Conservation (phyloP, 805 yeast species). For the Debaryomyces hansenii region DNA sequence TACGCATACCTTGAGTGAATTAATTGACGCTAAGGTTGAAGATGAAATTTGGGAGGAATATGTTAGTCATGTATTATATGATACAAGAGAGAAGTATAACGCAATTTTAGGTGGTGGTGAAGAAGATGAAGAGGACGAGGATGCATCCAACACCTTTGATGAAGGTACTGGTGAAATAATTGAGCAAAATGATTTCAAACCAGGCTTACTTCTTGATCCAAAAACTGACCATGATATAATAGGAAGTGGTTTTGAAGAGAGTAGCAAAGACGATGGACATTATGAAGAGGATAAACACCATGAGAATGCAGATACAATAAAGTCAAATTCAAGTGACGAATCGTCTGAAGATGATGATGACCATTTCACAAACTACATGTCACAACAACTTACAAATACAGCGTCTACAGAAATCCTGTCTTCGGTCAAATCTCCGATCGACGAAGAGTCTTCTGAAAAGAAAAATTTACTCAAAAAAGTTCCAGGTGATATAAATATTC, state of each 20-base stretch:
- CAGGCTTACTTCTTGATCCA: slow-evolving; percentile 31
- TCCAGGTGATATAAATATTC: slow-evolving; percentile 25
- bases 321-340: slow-evolving; percentile 27
- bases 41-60: slow-evolving; percentile 72
- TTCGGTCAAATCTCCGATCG: slow-evolving; percentile 45
- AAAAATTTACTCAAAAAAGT: slow-evolving; percentile 19
- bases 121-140: slow-evolving; percentile 41
- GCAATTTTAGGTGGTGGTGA: slow-evolving; percentile 86
- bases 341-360: slow-evolving; percentile 46
- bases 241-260: slow-evolving; percentile 24
- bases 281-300: slow-evolving; percentile 15
- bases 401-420: slow-evolving; percentile 35
- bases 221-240: slow-evolving; percentile 28
- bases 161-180: slow-evolving; percentile 40
- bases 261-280: slow-evolving; percentile 20
- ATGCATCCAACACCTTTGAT: slow-evolving; percentile 27
- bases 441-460: slow-evolving; percentile 60
- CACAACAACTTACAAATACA: slow-evolving; percentile 67
- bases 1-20: slow-evolving; percentile 32
- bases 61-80: slow-evolving; percentile 78
- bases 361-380: slow-evolving; percentile 71
- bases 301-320: slow-evolving; percentile 9
- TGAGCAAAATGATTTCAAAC: slow-evolving; percentile 29
- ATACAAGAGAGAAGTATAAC: slow-evolving; percentile 90
- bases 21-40: slow-evolving; percentile 38